These are phyloP conservation scores for Dryadomyces quercus-mongolicae DNA, from an alignment of 2,329 filamentous ascomycete genomes.

Conservation along the genomic window DNA sequence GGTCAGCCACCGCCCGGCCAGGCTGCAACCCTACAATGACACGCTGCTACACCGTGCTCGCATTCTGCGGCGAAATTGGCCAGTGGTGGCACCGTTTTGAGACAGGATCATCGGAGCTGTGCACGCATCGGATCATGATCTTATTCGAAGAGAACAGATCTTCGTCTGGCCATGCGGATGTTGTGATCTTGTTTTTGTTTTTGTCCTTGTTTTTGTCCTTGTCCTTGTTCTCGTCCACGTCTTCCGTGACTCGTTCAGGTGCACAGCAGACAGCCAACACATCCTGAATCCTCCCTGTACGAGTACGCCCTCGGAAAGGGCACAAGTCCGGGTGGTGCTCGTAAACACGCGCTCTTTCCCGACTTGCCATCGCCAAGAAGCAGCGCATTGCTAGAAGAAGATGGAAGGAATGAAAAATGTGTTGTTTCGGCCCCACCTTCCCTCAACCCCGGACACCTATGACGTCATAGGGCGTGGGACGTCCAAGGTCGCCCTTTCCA, in stretches of 20 bases:
- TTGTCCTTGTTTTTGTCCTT: no score
- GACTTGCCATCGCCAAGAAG: neutral
- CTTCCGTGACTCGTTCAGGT: no score
- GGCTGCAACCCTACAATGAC: no score
- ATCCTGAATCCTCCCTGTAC: no score
- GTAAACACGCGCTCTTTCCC: neutral
- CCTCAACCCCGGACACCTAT: neutral
- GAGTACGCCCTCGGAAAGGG: no score
- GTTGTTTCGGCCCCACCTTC: neutral
- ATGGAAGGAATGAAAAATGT: neutral
- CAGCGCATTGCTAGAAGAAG: neutral
- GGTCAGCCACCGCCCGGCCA: no score
- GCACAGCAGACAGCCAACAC: no score
- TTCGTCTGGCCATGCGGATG: no score
- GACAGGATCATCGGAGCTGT: neutral
- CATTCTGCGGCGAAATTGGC: neutral
- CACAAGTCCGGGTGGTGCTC: no score
- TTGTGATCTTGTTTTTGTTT: no score
- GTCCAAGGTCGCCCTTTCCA: conserved; percentile 1
- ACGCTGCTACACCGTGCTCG: neutral
- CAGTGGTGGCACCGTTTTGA: neutral
- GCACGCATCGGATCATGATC: neutral
- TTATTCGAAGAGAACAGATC: no score
- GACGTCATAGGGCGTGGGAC: conserved; percentile 11
- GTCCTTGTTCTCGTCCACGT: no score